Evolutionary conservation across 495 filamentous ascomycete species (phyloP), one percentile per base, ranked within the genome.

Genomic region (Symbiotaphrina buchneri): DNA sequence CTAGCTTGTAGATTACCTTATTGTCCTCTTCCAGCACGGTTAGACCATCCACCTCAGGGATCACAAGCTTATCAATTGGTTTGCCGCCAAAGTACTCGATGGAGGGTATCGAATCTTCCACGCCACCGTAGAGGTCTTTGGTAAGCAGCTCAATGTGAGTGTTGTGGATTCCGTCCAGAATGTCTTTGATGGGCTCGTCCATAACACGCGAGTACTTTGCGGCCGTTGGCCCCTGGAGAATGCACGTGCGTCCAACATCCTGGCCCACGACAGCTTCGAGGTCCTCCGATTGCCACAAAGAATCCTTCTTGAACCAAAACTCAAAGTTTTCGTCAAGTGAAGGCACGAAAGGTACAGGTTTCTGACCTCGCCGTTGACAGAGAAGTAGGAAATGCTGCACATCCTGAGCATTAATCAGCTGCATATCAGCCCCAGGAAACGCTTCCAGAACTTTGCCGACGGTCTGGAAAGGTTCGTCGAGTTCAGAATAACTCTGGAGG

Each of bases 221-320:
- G 22, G 87, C 81, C 58, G 85, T 83, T 4, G 87, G 87, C 10
- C 87, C 87, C 48, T 97, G 87, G 32, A 97, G 57, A 50, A 97
- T 94, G 59, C 82, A 92, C 5, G 80, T 85, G 34, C 87, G 65
- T 25, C 79, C 83, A 32, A 94, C 87, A 52, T 97, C 87, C 52
- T 94, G 84, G 39, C 61, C 84, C 30, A 94, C 79, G 42, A 97
- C 87, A 21, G 87, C 87, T 39, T 81, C 85, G 8, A 97, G 65
- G 46, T 95, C 84, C 52, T 97, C 87, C 0, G 84, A 93, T 53
- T 97, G 87, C 87, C 87, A 97, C 18, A 97, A 68, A n/a, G 85
- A 94, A 52, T 97, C 87, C 55, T 97, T 97, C 71, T 97, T 97
- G 71, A 97, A 95, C 58, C 74, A 97, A 51, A 82, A 90, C 49